Conservation (phyloP, 192 early-diverging fungal genomes). For the Coemansia sp. region DNA sequence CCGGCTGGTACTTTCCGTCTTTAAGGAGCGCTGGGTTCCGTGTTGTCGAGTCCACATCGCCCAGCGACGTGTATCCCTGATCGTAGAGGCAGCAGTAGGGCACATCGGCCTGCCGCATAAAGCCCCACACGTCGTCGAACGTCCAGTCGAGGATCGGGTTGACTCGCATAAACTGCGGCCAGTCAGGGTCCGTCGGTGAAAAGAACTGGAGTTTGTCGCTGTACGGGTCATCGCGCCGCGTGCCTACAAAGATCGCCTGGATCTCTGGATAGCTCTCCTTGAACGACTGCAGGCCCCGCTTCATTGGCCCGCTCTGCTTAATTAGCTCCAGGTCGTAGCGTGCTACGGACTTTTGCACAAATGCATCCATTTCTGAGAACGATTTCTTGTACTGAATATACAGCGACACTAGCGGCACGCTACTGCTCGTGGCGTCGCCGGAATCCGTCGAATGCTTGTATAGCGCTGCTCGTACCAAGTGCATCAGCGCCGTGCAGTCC, state of each 20-base stretch:
- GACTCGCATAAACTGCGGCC: constrained; percentile 91
- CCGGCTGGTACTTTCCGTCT: constrained; percentile 35
- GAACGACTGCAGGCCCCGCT: constrained; percentile 74
- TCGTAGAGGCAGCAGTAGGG: constrained; percentile 93
- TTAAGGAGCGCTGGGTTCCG: constrained; percentile 81
- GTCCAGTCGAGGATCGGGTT: constrained; percentile 93
- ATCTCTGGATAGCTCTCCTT: constrained; percentile 58
- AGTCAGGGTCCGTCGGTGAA: constrained; percentile 79
- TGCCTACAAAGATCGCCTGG: constrained; percentile 85
- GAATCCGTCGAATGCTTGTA: constrained; percentile 23
- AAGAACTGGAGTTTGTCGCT: constrained; percentile 64
- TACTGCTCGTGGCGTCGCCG: neutral
- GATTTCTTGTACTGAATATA: constrained; percentile 79
- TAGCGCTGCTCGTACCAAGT: constrained; percentile 74
- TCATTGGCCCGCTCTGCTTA: constrained; percentile 75
- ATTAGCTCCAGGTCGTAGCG: constrained; percentile 76
- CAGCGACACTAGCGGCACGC: constrained; percentile 60
- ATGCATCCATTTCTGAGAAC: constrained; percentile 87
- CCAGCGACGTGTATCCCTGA: constrained; percentile 91
- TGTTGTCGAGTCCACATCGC: constrained; percentile 78
- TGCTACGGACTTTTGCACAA: constrained; percentile 72
- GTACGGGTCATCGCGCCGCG: constrained; percentile 73
- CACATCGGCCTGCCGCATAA: constrained; percentile 63
- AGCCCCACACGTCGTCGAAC: constrained; percentile 86
- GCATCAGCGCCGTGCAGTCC: constrained; percentile 93